Base-by-base conservation (phyloP, 2,329 filamentous ascomycete genomes). In the Verticillium nubilum region DNA sequence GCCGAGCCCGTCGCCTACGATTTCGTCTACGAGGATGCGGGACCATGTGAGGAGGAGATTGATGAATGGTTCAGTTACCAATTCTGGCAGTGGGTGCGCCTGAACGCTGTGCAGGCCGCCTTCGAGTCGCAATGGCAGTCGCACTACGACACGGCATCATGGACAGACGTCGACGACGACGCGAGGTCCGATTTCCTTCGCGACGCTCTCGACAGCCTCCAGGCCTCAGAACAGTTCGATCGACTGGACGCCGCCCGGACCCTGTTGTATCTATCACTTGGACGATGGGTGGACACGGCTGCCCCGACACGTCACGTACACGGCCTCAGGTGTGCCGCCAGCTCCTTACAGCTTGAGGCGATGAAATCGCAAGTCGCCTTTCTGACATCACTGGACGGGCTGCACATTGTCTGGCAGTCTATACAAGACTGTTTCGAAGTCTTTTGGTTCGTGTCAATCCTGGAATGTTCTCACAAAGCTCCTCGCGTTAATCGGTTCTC, bases 51-150 rank as follows among this genome's bases (percentile, higher is more conserved):
- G 19, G 91, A 95, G 64, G 95, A 99, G 78, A 81, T 99, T 54
- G 92, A 98, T 71, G 95, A 99, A 76, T 99, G 95, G 95, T 99
- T 99, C 74, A 87, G 89, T 58, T 97, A 98, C 74, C 89, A 90
- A 67, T 87, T 92, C 63, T 90, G 90, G 74, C 93, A 98, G 71
- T 90, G 91, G 76, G 83, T 88, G 54, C 88, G 93, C 68, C 79
- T 97, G 55, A 83, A 90, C 58, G 85, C 87, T 58, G 88, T 90
- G 23, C 90, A 91, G 69, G 81, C 86, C 37, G 86, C 88, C 2
- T 98, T 96, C 69, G 85, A 92, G 64, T 84, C 86, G 70, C 84
- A 88, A 69, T 97, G 91, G 91, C 76, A 82, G 66, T 28, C 26
- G 10, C 78, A 81, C 25, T 81, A 84, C 61, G 76, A 59, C 56